These are phyloP conservation scores for Cyberlindnera japonica DNA, from an alignment of 805 yeast species.

Conservation along the genomic window DNA sequence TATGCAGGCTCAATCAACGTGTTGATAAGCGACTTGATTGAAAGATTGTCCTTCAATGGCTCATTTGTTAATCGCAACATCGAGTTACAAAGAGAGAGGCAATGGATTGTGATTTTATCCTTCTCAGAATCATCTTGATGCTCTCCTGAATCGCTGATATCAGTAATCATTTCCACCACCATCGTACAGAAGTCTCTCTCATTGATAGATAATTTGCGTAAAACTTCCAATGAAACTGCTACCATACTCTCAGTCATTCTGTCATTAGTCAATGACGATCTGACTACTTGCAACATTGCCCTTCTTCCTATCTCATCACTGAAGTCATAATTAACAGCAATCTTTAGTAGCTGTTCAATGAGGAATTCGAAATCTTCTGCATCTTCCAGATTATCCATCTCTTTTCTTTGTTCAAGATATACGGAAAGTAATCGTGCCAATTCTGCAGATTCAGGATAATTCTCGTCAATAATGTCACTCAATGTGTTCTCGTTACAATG, in stretches of 20 bases:
- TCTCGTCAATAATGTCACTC: constrained; percentile 55
- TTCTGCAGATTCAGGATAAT: constrained; percentile 75
- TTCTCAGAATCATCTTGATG: constrained; percentile 27
- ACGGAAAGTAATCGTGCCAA: constrained; percentile 56
- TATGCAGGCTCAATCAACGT: constrained; percentile 76
- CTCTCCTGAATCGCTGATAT: constrained; percentile 61
- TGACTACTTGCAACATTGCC: constrained; percentile 56
- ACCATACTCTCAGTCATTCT: constrained; percentile 51
- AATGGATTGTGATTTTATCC: constrained; percentile 48
- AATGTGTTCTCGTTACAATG: constrained; percentile 56
- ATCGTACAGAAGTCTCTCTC: constrained; percentile 83
- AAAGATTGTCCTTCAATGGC: constrained; percentile 59
- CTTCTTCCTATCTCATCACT: constrained; percentile 90
- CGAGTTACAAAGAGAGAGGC: constrained; percentile 64
- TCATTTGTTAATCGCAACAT: constrained; percentile 65
- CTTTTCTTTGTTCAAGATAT: constrained; percentile 50
- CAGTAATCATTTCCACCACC: constrained; percentile 82
- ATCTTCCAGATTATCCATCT: constrained; percentile 32
- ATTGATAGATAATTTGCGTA: constrained; percentile 66
- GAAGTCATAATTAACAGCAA: constrained; percentile 73
- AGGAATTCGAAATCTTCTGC: constrained; percentile 65
- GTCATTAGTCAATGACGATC: constrained; percentile 57
- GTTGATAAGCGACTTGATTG: constrained; percentile 65
- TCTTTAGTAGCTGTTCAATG: constrained; percentile 63
- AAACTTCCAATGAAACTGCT: constrained; percentile 56